Conservation (phyloP, 495 filamentous ascomycete species). For the Tetracladium marchalianum region DNA sequence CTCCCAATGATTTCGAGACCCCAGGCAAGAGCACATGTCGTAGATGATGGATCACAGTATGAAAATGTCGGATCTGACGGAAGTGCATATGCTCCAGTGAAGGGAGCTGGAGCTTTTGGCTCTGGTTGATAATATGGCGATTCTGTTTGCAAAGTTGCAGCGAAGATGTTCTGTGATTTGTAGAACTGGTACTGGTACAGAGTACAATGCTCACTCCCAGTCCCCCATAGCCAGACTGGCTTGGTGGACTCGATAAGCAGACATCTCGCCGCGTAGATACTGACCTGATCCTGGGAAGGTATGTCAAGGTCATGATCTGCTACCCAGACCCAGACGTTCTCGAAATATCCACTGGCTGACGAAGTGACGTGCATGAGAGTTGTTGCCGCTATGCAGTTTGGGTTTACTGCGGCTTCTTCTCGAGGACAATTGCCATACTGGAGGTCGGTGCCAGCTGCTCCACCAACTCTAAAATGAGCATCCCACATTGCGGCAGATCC, state of each 20-base stretch:
- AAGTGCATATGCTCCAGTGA: conserved; percentile 47
- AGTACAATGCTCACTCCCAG: conserved; percentile 62
- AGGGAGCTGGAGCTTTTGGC: conserved; percentile 49
- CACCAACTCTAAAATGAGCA: conserved; percentile 34
- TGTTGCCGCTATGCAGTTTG: conserved; percentile 37
- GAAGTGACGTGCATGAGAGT: conserved; percentile 38
- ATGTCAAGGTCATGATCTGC: conserved; percentile 42
- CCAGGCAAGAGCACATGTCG: conserved; percentile 46
- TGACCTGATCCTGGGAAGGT: conserved; percentile 21
- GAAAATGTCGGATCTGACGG: conserved; percentile 39
- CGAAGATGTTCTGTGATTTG: conserved; percentile 47
- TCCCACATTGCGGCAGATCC: conserved; percentile 26
- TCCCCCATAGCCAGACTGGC: conserved; percentile 56
- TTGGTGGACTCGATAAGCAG: conserved; percentile 42
- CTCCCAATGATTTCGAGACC: conserved; percentile 38
- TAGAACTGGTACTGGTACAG: conserved; percentile 26
- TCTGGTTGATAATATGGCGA: conserved; percentile 62
- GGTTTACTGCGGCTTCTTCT: conserved; percentile 7
- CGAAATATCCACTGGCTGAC: conserved; percentile 42
- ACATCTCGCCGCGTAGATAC: conserved; percentile 6
- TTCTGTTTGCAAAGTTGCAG: conserved; percentile 72
- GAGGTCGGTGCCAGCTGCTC: conserved; percentile 28
- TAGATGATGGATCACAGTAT: conserved; percentile 32
- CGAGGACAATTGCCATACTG: conserved; percentile 25
- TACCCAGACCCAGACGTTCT: conserved; percentile 52